These are phyloP conservation scores for Schoenoplectus triqueter DNA, from an alignment of 202 grass and related monocot species.

Conservation along the genomic window DNA sequence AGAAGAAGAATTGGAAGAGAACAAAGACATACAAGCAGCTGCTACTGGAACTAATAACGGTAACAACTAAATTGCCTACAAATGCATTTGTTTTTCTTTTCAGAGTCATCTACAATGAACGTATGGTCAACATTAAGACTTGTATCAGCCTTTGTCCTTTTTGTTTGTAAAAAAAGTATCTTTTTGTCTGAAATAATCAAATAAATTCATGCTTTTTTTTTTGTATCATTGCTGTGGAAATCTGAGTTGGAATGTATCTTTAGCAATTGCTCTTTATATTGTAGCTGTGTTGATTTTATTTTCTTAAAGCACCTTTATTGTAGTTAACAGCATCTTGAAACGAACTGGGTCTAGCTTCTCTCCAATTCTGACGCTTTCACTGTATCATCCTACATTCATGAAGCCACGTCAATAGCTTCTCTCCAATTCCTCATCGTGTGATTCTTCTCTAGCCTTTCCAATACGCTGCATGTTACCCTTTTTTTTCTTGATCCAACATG, in stretches of 20 bases:
- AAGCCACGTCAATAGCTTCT: conserved; percentile 25
- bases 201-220: conserved; percentile 10
- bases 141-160: not conserved
- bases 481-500: too few relatives aligned
- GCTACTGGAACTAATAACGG: conserved; percentile 26
- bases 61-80: conserved; percentile 32
- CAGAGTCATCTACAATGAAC: conserved; percentile 13
- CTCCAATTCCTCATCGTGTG: not conserved
- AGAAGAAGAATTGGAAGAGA: conserved; percentile 55
- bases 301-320: conserved; percentile 14
- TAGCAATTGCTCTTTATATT: conserved; percentile 8
- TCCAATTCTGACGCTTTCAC: conserved; percentile 23
- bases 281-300: conserved; percentile 20
- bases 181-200: conserved; percentile 30
- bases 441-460: not conserved
- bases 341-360: conserved; percentile 8
- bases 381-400: conserved; percentile 36
- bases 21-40: conserved; percentile 33
- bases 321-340: conserved; percentile 26
- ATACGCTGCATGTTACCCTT: not conserved
- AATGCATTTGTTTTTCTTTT: not conserved
- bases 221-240: not conserved
- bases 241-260: not conserved
- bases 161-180: conserved; percentile 31
- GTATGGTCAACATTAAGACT: conserved; percentile 23